Evolutionary conservation across 768 basidiomycete species (phyloP), one percentile per base, ranked within the genome.

Genomic region (Tulasnella sp.): DNA sequence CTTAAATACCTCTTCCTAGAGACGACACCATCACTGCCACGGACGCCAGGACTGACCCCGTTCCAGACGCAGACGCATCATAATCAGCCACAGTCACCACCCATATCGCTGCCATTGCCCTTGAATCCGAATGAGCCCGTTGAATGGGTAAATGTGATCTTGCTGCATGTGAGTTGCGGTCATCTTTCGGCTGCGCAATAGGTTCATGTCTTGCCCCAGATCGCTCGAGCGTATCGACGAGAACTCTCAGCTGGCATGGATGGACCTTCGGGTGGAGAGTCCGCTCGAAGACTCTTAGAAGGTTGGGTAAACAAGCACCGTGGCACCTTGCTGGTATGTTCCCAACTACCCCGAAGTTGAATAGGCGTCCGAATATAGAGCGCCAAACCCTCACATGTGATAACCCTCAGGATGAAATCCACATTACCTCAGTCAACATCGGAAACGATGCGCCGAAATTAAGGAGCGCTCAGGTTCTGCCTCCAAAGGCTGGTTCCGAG

Each of bases 1-100:
- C 82, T 99, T 72, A 88, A 89, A 68, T 98, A 96, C 73, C 83
- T 98, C 59, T 96, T 99, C 68, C 84, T 99, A 63, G 90, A 96
- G 66, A 82, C 88, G 4, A 63, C 71, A 11, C 30, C 48, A 24
- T 49, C n/a, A 34, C 60, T 32, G 4, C 51, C 61, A 4, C 30
- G 42, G 26, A 26, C 48, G 26, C 56, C 66, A 3, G 44, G 53
- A 43, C 47, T 62, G 10, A 54, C 61, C 15, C 59, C 56, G 4
- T 50, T 30, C 27, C 51, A 54, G 30, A 55, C 63, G 34, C 38
- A 51, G 23, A 58, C 41, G 45, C 52, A 56, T n/a, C 58, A 44
- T 44, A 10, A 32, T 34, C 27, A 58, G 10, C 44, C 45, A n/a
- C 27, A 30, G n/a, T 21, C 34, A 29, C 32, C 53, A 56, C n/a